Evolutionary conservation across 495 filamentous ascomycete genomes (phyloP), one percentile per base, ranked within the genome.

Genomic region (Penicillium argentinense): DNA sequence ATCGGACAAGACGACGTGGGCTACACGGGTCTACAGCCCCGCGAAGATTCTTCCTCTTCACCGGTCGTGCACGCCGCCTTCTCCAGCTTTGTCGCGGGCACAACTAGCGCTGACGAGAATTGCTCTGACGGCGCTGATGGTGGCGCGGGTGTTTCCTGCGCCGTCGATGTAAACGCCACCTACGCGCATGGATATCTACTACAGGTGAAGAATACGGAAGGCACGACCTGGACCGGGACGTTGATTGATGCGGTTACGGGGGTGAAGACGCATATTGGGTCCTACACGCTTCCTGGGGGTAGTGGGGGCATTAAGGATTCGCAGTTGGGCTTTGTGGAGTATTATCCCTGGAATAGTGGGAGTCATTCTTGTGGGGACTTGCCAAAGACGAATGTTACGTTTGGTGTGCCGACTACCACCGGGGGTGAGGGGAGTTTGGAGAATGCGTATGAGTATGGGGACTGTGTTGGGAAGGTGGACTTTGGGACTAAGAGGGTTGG

Each of bases 11-110:
- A 26, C 2, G 51, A 62, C 34, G 40, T 60, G 11, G 62, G 62
- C n/a, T 65, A 65, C 51, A 62, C 59, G 3, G 62, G 59, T 7
- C 53, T 65, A 9, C 62, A 65, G 24, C 62, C 62, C 3, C 53
- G 57, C 28, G 30, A 47, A 22, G 39, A 49, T 16, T 18, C 23
- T 0, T 18, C 29, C 27, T 54, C 49, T 14, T 16, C 42, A 8
- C 43, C 52, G 29, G 40, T 63, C 32, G 26, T 66, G 27, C 62
- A 66, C 53, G 62, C 45, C 17, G 62, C 47, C 3, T 66, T 66
- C 54, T 61, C 57, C 24, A 66, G 62, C 50, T 66, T 63, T 37
- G 42, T 63, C 8, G 28, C 23, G 0, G 62, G 62, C 4, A 55
- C 58, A 1, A 59, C 54, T 13, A 52, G 45, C 9, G 29, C 9